Percentiles rank a stretch among this genome's conserved stretches.
phyloP scores from a whole-genome alignment of 345 rosid species.

The Bruguiera gymnorhiza region DNA sequence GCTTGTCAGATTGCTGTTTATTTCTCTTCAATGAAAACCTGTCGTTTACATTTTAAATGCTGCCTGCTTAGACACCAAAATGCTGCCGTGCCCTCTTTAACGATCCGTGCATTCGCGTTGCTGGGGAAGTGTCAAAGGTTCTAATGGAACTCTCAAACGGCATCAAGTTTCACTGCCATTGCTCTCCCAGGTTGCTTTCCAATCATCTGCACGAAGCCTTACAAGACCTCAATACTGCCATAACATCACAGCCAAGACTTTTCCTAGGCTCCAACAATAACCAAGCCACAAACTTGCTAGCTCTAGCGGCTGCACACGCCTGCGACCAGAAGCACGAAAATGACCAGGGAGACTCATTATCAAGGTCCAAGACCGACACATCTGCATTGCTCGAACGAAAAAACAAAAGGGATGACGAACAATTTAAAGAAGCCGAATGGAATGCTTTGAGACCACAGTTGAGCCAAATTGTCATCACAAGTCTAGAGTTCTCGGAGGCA shows the following conservation, averaged over 20 bases:
- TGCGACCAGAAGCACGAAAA: too few relatives aligned
- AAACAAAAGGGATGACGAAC: constrained; percentile 30
- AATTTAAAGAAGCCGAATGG: constrained; percentile 34
- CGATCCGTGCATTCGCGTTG: constrained; percentile 66
- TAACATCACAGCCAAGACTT: too few relatives aligned
- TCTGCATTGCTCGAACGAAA: constrained; percentile 64
- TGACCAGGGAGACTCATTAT: too few relatives aligned
- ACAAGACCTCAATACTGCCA: constrained; percentile 32
- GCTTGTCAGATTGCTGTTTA: too few relatives aligned
- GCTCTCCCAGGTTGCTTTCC: constrained; percentile 54
- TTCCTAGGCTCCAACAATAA: too few relatives aligned
- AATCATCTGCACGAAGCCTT: constrained; percentile 74
- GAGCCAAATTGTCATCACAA: constrained; percentile 58
- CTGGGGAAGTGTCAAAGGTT: constrained; percentile 61
- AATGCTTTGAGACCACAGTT: constrained; percentile 60
- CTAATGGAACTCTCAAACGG: constrained; percentile 59
- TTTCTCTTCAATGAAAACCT: too few relatives aligned
- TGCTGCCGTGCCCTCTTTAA: constrained; percentile 63
- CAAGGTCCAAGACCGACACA: constrained; percentile 55
- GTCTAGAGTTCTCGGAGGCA: constrained; percentile 72
- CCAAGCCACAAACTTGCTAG: too few relatives aligned
- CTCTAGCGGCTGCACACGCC: too few relatives aligned
- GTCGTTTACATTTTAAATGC: too few relatives aligned
- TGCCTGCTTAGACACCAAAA: neutral
- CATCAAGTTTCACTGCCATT: constrained; percentile 54